Percentiles rank a stretch among this genome's conserved stretches.
These are phyloP conservation scores for Pilaira anomala DNA, from an alignment of 192 early-diverging fungal genomes.

Conservation along the genomic window DNA sequence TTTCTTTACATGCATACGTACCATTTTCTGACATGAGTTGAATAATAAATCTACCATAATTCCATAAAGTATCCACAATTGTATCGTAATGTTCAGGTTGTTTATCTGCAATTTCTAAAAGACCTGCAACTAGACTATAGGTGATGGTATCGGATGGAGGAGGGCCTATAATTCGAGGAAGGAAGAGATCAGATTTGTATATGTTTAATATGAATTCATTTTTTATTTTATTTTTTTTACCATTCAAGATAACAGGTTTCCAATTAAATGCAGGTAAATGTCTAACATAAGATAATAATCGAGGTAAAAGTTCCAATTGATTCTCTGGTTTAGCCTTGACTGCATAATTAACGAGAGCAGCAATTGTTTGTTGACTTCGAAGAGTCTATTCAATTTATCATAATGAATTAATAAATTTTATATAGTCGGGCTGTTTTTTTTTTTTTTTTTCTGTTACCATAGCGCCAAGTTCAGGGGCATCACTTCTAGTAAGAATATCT, in stretches of 20 bases:
- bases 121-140: slow-evolving; percentile 41
- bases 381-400: slow-evolving; percentile 28
- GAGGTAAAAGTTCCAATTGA: slow-evolving; percentile 25
- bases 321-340: slow-evolving; percentile 24
- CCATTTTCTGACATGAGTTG: background rate
- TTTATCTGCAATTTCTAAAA: slow-evolving; percentile 44
- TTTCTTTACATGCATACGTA: background rate
- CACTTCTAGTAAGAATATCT: slow-evolving; percentile 21
- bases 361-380: slow-evolving; percentile 31
- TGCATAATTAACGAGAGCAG: slow-evolving; percentile 30
- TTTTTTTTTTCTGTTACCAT: slow-evolving; percentile 21
- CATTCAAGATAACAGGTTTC: slow-evolving; percentile 28
- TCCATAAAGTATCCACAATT: slow-evolving; percentile 45
- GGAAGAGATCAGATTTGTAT: no score
- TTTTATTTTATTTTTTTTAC: slow-evolving; percentile 8
- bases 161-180: slow-evolving; percentile 21
- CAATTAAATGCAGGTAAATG: slow-evolving; percentile 32
- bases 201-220: no score
- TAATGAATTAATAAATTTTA: background rate
- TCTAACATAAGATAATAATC: slow-evolving; percentile 30
- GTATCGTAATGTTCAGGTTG: slow-evolving; percentile 33
- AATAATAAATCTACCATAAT: slow-evolving; percentile 40
- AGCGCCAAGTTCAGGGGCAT: slow-evolving; percentile 6
- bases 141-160: slow-evolving; percentile 41
- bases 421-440: background rate